A percentile compares a stretch with the other conserved stretches of the same genome.
These are phyloP conservation scores for Xylaria multiplex DNA, from an alignment of 2,329 filamentous ascomycete species.

Conservation along the genomic window DNA sequence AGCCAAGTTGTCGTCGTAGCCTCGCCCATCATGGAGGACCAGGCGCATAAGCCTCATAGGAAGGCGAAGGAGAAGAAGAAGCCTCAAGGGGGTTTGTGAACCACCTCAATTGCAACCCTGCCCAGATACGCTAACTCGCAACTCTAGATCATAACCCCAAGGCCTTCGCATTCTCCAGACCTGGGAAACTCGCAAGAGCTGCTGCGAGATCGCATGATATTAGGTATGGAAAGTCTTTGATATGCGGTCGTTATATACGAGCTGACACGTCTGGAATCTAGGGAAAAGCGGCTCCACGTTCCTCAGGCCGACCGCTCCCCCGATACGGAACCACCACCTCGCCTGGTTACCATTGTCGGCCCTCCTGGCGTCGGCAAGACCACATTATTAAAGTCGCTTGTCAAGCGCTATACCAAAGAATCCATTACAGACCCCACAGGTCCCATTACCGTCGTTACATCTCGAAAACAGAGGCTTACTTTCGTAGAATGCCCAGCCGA, in stretches of 20 bases:
- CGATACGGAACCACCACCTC: conserved; percentile 86
- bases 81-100: conserved; percentile 64
- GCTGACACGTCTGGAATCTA: conserved; percentile 60
- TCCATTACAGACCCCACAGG: conserved; percentile 89
- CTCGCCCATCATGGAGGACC: conserved; percentile 73
- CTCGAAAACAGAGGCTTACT: conserved; percentile 92
- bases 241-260: neutral
- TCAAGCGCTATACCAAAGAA: conserved; percentile 79
- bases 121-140: conserved; percentile 38
- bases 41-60: conserved; percentile 86
- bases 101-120: conserved; percentile 9
- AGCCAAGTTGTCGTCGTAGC: conserved; percentile 14
- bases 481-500: conserved; percentile 98
- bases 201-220: conserved; percentile 65
- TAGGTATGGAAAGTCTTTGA: conserved; percentile 14
- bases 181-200: conserved; percentile 80
- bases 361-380: conserved; percentile 96
- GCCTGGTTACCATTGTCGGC: conserved; percentile 92
- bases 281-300: conserved; percentile 95
- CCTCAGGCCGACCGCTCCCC: conserved; percentile 95
- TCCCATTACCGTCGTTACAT: conserved; percentile 94
- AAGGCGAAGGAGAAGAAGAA: conserved; percentile 91
- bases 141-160: conserved; percentile 80
- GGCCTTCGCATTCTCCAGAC: conserved; percentile 85
- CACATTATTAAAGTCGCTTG: conserved; percentile 91